phyloP scores from a whole-genome alignment of 306 rosid species.

The Acacia acuminata region DNA sequence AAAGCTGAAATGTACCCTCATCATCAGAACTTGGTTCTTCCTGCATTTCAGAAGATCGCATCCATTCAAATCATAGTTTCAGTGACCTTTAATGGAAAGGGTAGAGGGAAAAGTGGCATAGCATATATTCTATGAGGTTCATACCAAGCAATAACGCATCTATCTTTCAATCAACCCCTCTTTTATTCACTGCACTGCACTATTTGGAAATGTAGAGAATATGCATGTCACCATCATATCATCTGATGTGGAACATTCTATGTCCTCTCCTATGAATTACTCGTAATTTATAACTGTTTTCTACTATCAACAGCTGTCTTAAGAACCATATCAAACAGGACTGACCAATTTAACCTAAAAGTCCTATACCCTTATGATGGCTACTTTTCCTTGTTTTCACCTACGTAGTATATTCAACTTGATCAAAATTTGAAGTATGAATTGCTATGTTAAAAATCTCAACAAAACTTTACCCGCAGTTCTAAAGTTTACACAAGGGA shows the following conservation, averaged over 20 bases:
- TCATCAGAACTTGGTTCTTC: slow-evolving; percentile 56
- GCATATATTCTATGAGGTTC: slow-evolving; percentile 14
- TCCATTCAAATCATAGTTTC: not conserved
- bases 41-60: slow-evolving; percentile 39
- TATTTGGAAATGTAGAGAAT: not conserved
- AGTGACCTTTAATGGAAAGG: not conserved
- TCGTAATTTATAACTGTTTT: not conserved
- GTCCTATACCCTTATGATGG: not conserved
- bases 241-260: not conserved
- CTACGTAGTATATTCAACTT: not conserved
- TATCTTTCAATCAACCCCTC: slow-evolving; percentile 2
- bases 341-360: not conserved
- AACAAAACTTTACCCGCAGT: not conserved
- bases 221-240: not conserved
- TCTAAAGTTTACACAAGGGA: not conserved
- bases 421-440: not conserved
- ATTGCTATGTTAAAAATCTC: not conserved
- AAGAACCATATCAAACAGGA: not conserved
- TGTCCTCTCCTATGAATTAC: not conserved
- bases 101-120: not conserved
- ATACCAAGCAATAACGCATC: not conserved
- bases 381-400: not conserved
- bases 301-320: not conserved
- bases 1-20: slow-evolving; percentile 66
- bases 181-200: not conserved